Base-by-base conservation (phyloP, 164 flowering plant species). In the Cinnamomum micranthum region DNA sequence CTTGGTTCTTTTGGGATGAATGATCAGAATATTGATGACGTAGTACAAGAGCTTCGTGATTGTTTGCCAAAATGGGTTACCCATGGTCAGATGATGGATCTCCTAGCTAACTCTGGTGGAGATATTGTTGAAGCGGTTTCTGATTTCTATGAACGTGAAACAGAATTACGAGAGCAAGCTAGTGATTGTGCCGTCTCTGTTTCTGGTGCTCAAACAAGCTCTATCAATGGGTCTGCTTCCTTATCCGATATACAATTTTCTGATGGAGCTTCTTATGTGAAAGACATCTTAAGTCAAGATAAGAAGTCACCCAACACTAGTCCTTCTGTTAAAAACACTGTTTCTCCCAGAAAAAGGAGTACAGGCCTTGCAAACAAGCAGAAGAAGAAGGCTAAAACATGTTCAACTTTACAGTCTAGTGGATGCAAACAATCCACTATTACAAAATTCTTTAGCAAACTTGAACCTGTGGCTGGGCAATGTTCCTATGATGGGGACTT, bases 51-150 rank as follows among this genome's bases (percentile, higher is more conserved):
- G 65, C 88, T 95, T 75, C 78, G 81, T 66, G 89, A 85, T 66
- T 90, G 89, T 79, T 84, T 95, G 84, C 98, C 98, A 2, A 25
- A 68, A 7, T 95, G 98, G 98, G 89, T 89, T 51, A 84, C 93
- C 62, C 73, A 23, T 71, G 79, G 77, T 72, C 97, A 88, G 82
- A 85, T 91, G 85, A 41, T 86, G 55, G 85, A 87, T 70, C 85
- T 95, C 55, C 87, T 95, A 28, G 77, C 77, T 50, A 78, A 60
- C 24, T 86, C 89, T 5, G 78, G 78, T 52, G 78, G 85, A 33
- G 85, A 89, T 77, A 71, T 90, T 70, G 89, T 91, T 76, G 94
- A 89, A 50, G 95, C 94, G 23, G 93, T 89, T 72, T 89, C 97
- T 68, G 83, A 84, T 78, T 95, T 95, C 68, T 95, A 90, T 82